Evolutionary conservation across 257 asterid genomes (phyloP), one percentile per base, ranked within the genome.

Genomic region (Przewalskia tangutica): DNA sequence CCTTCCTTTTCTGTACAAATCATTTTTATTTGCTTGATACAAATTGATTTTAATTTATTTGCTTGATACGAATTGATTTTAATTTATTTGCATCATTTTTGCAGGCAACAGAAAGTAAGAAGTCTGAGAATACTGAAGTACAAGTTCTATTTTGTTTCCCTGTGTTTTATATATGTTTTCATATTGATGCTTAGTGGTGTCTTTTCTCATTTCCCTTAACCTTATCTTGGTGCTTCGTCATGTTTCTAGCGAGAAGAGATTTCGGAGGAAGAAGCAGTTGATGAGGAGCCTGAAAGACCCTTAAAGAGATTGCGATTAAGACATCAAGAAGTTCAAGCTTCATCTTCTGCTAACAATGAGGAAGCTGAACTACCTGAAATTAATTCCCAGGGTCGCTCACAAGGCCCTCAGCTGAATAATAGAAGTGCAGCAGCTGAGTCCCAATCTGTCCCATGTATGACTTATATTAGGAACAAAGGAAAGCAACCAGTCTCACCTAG

Each of bases 221-320:
- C 51, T 42, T 70, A 54, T 83, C 59, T 55, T 50, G 77, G 73
- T 50, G 60, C 77, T 54, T 68, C 23, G 48, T 59, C 60, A 53
- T 71, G 12, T 56, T n/a, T 68, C 66, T 83, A 84, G 89, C 82
- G 40, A 50, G 85, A 38, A 75, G 79, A 32, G 42, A 83, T 36
- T 44, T 63, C 81, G 75, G 90, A 87, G 82, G 89, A 86, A 77
- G 89, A 89, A 90, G 70, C n/a, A n/a, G n/a, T 81, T 84, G 82
- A 81, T 67, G 95, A 88, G 81, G 94, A 89, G 79, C 84, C 87
- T 18, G 89, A 55, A 55, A 90, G 90, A 59, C 93, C 97, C 66
- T 90, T 87, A n/a, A 94, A 93, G 89, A 90, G 93, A 86, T 79
- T 84, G 84, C 88, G 95, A 71, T 91, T 17, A 58, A 85, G 84